Base-by-base conservation (phyloP, 2,329 filamentous ascomycete genomes). In the Xylariaceae sp. region DNA sequence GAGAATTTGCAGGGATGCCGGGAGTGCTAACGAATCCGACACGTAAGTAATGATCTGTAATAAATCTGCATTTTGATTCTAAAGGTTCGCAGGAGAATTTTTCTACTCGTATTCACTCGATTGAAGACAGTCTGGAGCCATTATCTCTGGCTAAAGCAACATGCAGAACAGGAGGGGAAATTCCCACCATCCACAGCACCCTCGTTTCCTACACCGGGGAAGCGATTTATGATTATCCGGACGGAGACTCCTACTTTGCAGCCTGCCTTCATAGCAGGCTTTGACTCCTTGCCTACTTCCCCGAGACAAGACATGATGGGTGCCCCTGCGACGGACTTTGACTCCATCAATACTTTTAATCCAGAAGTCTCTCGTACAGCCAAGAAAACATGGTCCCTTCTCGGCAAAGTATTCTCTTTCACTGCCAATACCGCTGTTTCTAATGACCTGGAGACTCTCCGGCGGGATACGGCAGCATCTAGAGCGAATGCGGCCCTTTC, bases 221-320 rank as follows among this genome's bases (percentile, higher is more conserved):
- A 94, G 68, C 84, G 90, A 60, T 90, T 97, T 59, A 85, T 96
- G 74, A 96, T 97, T 66, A 89, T 96, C 63, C 87, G 92, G 55
- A 93, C 90, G 62, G 92, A 96, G 59, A 68, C 82, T 19, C 77
- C 76, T 40, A 66, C 72, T 4, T 72, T 77, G 0, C 82, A 83
- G 58, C 74, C 76, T 2, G 79, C 80, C 6, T 71, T 84, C 7
- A 74, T 79, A 54, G 68, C 79, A 45, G 79, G 79, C 14, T 84
- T 84, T 57, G 82, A 85, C 66, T 74, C 77, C 0, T 76, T 68
- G 17, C 53, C 50, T 19, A 63, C 63, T 28, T 60, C 64, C 2
- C 60, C 69, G 23, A 62, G 58, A 64, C 73, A 67, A 34, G 73
- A 64, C 56, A 63, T 53, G 33, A 50, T 45, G 23, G 48, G 53